Base-by-base conservation (phyloP, 352 stramenopile genomes). In the Detonula confervacea region DNA sequence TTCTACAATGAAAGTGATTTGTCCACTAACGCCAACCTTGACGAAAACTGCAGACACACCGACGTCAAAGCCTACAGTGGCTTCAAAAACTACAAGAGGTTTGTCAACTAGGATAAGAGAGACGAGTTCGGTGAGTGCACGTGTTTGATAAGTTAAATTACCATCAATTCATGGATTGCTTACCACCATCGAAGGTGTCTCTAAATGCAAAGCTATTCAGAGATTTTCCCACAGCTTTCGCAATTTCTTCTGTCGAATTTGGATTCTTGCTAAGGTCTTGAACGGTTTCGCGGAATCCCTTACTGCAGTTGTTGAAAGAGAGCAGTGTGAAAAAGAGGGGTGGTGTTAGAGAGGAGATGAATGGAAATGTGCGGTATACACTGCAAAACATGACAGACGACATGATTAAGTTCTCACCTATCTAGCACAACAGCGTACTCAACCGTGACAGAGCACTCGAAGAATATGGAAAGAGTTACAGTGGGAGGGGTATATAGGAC, bases 171-270 rank as follows among this genome's bases (percentile, higher is more conserved):
- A n/a, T n/a, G n/a, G n/a, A n/a, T n/a, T 44, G 35, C 35, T 44
- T 12, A 29, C 68, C 69, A 54, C 54, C 67, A 74, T 83, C 67
- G 67, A 83, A 75, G 1, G 57, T 72, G 37, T 83, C 75, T 57
- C 52, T 56, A 49, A 83, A 47, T 3, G 75, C 75, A 75, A 83
- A 75, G 27, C 42, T 68, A 35, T 84, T 84, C 6, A 79, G 51
- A 39, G 72, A 70, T 69, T 85, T 85, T 71, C 42, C n/a, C n/a
- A n/a, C n/a, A n/a, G n/a, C n/a, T n/a, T n/a, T n/a, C n/a, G n/a
- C n/a, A n/a, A n/a, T n/a, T n/a, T n/a, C n/a, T n/a, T n/a, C n/a
- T n/a, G n/a, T n/a, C n/a, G n/a, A n/a, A n/a, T n/a, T 81, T 73
- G 12, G 46, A 61, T 47, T 80, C 70, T 56, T 81, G 65, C 18